Conservation (phyloP, 768 basidiomycete species). For the Lentinula guzmanii region DNA sequence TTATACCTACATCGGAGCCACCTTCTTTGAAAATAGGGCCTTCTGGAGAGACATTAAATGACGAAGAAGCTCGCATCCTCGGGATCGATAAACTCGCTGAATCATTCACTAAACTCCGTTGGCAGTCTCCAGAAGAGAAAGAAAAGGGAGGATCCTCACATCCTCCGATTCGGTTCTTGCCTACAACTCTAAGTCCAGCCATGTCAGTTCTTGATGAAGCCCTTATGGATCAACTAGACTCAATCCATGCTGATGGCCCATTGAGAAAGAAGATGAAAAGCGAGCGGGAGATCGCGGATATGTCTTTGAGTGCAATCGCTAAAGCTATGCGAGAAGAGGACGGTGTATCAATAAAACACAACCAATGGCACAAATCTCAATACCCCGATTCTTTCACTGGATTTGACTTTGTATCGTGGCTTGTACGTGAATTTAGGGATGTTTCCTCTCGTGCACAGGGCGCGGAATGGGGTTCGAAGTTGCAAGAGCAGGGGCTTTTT, state of each 20-base stretch:
- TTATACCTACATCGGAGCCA: slow-evolving; percentile 79
- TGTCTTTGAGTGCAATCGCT: slow-evolving; percentile 58
- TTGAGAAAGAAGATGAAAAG: slow-evolving; percentile 78
- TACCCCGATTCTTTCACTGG: slow-evolving; percentile 87
- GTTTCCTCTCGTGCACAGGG: slow-evolving; percentile 79
- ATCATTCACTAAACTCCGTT: slow-evolving; percentile 77
- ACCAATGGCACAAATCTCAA: slow-evolving; percentile 72
- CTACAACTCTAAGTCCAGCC: slow-evolving; percentile 80
- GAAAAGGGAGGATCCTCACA: slow-evolving; percentile 41
- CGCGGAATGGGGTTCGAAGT: slow-evolving; percentile 66
- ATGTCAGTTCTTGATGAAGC: slow-evolving; percentile 74
- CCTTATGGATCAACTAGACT: slow-evolving; percentile 75
- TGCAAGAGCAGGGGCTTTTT: slow-evolving; percentile 80
- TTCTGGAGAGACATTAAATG: slow-evolving; percentile 69
- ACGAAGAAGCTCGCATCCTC: slow-evolving; percentile 81
- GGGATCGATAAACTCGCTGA: slow-evolving; percentile 93
- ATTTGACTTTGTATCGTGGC: slow-evolving; percentile 85
- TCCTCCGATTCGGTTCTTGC: slow-evolving; percentile 70
- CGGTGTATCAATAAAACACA: slow-evolving; percentile 76
- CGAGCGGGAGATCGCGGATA: slow-evolving; percentile 64
- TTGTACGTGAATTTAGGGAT: slow-evolving; percentile 87
- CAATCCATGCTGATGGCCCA: slow-evolving; percentile 70
- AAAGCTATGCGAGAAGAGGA: slow-evolving; percentile 85
- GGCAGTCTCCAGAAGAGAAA: slow-evolving; percentile 62
- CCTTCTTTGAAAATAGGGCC: slow-evolving; percentile 51